Evolutionary conservation across 208 protist species (phyloP).

Genomic region (Trypanosoma theileri): DNA sequence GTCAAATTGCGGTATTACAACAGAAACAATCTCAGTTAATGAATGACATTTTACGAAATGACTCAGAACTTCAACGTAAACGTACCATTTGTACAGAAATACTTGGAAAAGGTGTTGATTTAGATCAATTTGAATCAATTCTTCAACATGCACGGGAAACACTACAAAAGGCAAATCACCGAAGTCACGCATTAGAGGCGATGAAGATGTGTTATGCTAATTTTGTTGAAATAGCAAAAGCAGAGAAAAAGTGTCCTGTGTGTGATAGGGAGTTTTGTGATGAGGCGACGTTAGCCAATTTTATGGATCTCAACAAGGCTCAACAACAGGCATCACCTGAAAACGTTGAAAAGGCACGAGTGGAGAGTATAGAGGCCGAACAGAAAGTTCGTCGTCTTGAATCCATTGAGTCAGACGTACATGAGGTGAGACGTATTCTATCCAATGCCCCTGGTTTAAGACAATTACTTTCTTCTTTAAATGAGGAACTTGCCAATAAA

Average conservation of each 20-base stretch:
- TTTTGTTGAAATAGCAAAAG: constrained; percentile 48
- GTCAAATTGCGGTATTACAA: constrained; percentile 34
- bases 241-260: constrained; percentile 49
- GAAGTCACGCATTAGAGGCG: constrained; percentile 43
- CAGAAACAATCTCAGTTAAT: constrained; percentile 30
- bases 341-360: constrained; percentile 30
- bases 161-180: constrained; percentile 30
- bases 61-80: constrained; percentile 14
- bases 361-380: constrained; percentile 22
- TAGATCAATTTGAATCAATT: constrained; percentile 47
- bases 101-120: constrained; percentile 13
- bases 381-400: constrained; percentile 36
- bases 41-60: constrained; percentile 27
- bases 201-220: constrained; percentile 59
- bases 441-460: constrained; percentile 34
- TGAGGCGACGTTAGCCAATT: constrained; percentile 27
- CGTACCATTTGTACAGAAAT: constrained; percentile 4
- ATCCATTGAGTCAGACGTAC: constrained; percentile 34
- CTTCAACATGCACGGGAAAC: constrained; percentile 33
- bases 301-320: constrained; percentile 42
- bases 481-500: constrained; percentile 29
- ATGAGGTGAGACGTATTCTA: constrained; percentile 35
- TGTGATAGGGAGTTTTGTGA: constrained; percentile 60
- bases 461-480: constrained; percentile 11
- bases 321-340: constrained; percentile 42